Conservation (phyloP, 1,139 yeast species). For the Petasospora fabianii region DNA sequence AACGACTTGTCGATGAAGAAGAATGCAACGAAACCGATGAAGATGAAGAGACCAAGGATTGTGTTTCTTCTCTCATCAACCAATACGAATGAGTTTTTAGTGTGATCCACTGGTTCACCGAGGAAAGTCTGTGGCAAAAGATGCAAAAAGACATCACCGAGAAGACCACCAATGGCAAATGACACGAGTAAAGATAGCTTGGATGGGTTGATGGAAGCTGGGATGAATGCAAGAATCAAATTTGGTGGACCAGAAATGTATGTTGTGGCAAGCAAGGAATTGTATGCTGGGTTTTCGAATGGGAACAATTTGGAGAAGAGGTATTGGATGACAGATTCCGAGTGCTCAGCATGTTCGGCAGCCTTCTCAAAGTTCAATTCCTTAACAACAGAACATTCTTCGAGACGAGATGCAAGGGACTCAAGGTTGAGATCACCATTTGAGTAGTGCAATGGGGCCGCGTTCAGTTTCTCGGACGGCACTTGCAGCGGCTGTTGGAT, state of each 20-base stretch:
- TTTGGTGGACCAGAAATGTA: conserved; percentile 63
- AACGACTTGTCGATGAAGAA: conserved; percentile 53
- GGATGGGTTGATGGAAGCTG: conserved; percentile 43
- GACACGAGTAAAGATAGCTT: conserved; percentile 50
- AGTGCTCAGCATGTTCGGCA: conserved; percentile 22
- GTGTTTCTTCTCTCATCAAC: conserved; percentile 47
- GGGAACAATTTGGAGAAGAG: conserved; percentile 43
- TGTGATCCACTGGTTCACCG: conserved; percentile 43
- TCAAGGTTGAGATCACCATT: conserved; percentile 41
- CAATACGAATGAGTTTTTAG: conserved; percentile 37
- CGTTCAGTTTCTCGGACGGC: not conserved
- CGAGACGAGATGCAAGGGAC: conserved; percentile 26
- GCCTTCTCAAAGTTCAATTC: conserved; percentile 28
- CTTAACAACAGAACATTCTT: conserved; percentile 36
- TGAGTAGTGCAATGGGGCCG: conserved; percentile 19
- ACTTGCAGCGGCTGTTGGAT: not conserved
- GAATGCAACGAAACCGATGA: conserved; percentile 54
- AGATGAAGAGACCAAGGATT: conserved; percentile 48
- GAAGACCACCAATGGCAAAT: conserved; percentile 66
- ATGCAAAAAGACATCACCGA: conserved; percentile 68
- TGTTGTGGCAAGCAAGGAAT: conserved; percentile 58
- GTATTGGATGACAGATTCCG: conserved; percentile 29
- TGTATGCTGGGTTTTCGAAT: conserved; percentile 47
- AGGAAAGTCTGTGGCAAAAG: conserved; percentile 59
- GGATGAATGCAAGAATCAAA: conserved; percentile 48